Evolutionary conservation across 1,284 basidiomycete species (phyloP).

Genomic region (Apiotrichum mycotoxinovorans): DNA sequence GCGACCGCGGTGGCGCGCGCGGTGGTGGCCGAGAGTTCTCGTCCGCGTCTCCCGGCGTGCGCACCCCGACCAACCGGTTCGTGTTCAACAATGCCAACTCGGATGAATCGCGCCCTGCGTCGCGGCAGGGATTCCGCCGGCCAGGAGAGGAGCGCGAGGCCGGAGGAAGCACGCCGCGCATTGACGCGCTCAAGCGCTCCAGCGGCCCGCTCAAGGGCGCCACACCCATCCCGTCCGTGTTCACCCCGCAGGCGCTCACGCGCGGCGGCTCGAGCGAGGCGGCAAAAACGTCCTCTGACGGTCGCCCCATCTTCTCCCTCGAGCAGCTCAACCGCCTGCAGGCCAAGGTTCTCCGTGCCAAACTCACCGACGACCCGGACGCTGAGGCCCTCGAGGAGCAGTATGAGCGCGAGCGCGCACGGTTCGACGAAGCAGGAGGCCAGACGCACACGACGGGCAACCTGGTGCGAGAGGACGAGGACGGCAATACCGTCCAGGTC

Average conservation of each 20-base stretch:
- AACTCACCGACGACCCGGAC: conserved; percentile 69
- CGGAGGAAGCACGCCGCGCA: conserved; percentile 29
- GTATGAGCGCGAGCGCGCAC: conserved; percentile 65
- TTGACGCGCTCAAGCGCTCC: conserved; percentile 39
- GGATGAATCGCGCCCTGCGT: conserved; percentile 55
- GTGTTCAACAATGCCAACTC: conserved; percentile 44
- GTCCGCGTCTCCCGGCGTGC: conserved; percentile 57
- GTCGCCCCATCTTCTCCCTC: conserved; percentile 45
- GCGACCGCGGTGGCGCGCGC: conserved; percentile 16
- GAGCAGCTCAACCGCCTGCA: conserved; percentile 83
- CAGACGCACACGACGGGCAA: conserved; percentile 45
- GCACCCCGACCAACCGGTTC: conserved; percentile 48
- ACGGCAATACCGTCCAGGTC: conserved; percentile 53
- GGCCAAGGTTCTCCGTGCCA: conserved; percentile 86
- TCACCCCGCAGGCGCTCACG: conserved; percentile 63
- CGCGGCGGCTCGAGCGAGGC: conserved; percentile 22
- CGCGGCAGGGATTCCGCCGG: conserved; percentile 71
- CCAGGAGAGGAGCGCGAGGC: conserved; percentile 56
- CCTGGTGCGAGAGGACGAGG: conserved; percentile 30
- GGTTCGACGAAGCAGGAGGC: conserved; percentile 48
- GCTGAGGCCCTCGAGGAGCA: conserved; percentile 72
- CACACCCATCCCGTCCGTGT: conserved; percentile 82
- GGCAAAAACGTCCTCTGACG: not conserved
- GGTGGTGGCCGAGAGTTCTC: not conserved
- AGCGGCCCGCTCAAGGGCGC: conserved; percentile 24